Base-by-base conservation (phyloP, 139 green algal genomes). In the Nannochloris sp. region DNA sequence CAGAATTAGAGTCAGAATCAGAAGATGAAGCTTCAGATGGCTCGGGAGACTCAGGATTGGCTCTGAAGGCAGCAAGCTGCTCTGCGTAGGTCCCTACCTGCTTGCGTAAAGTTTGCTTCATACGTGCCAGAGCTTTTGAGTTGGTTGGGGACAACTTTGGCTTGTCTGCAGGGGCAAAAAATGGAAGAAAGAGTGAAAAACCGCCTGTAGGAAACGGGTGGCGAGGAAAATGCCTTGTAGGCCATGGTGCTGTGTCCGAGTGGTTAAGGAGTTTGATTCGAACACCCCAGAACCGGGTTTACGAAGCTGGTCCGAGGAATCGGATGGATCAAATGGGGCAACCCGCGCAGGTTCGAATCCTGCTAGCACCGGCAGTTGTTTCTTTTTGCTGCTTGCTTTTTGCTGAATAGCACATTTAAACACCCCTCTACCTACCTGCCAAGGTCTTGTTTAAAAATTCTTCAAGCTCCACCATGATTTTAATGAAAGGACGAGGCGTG, bases 21-120 rank as follows among this genome's bases (percentile, higher is more conserved):
- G 61, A 58, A 8, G 24, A 8, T 34, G 61, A 42, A 29, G 13
- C 9, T 8, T 65, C 58, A 25, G 24, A 56, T 34, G 9, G 9
- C 6, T 9, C 32, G 4, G 46, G 31, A 38, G 62, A 70, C 48
- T 48, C 48, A 2, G 73, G 83, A 24, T 75, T 79, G 25, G 48
- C 60, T 48, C 74, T 64, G 65, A 82, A 77, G 19, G 61, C 72
- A 8, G 72, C 64, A 30, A 93, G 81, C 56, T 82, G 60, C 57
- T 88, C 81, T 5, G 61, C 48, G 27, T 85, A 89, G 19, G 64
- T 57, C 3, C 64, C 37, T 59, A 91, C 92, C 78, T 97, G 85
- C 84, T 98, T 98, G 64, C 92, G 92, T n/a, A 99, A 74, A 34
- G 89, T 89, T 79, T 99, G 94, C 36, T 88, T 87, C 91, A 99